Percentiles rank a stretch among this genome's conserved stretches.
These are phyloP conservation scores for Petrea volubilis DNA, from an alignment of 257 asterid genomes.

Conservation along the genomic window DNA sequence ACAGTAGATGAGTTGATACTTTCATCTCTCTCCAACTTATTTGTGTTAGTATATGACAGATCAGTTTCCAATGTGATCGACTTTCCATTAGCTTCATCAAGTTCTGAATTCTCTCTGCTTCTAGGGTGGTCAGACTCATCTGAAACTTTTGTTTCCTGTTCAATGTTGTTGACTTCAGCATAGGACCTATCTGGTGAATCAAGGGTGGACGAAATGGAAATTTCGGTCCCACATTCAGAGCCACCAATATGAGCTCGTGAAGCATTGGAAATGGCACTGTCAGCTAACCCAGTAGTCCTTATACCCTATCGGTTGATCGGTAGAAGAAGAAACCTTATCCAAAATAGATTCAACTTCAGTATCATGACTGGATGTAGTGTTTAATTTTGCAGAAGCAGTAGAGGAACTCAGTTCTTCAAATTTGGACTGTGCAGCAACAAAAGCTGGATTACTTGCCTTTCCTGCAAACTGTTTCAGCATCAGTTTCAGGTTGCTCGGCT, in stretches of 20 bases:
- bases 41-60: constrained; percentile 29
- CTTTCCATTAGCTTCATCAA: constrained; percentile 47
- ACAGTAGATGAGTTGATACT: constrained; percentile 23
- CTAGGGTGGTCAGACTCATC: constrained; percentile 33
- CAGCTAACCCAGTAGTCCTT: constrained; percentile 43
- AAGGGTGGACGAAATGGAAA: constrained; percentile 78
- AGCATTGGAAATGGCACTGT: constrained; percentile 38
- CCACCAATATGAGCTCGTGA: constrained; percentile 52
- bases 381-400: constrained; percentile 42
- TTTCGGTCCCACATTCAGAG: constrained; percentile 89
- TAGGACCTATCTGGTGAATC: constrained; percentile 81
- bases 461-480: constrained; percentile 42
- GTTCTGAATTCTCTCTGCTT: constrained; percentile 33
- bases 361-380: constrained; percentile 41
- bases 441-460: constrained; percentile 78
- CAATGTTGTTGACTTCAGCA: constrained; percentile 45
- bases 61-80: constrained; percentile 38
- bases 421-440: constrained; percentile 87
- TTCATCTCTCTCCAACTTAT: constrained; percentile 37
- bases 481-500: constrained; percentile 50
- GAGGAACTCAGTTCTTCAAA: constrained; percentile 70
- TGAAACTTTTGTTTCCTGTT: constrained; percentile 39
- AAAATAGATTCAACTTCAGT: constrained; percentile 41
- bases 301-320: constrained; percentile 37
- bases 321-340: constrained; percentile 39